phyloP scores from a whole-genome alignment of 768 basidiomycete genomes.

The Tricholoma matsutake region DNA sequence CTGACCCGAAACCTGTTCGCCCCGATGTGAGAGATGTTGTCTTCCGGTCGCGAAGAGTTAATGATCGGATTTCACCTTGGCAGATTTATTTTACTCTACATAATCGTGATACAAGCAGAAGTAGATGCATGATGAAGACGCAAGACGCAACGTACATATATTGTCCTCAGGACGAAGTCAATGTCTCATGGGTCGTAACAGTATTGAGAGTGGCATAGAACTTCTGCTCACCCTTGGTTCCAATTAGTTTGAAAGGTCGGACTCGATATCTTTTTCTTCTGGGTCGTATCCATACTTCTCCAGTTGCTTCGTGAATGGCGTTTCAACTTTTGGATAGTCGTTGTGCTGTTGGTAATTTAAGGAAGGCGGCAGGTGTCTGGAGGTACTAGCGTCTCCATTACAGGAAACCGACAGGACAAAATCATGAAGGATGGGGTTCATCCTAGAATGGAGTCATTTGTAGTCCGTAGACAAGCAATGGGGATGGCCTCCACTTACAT shows the following conservation, averaged over 20 bases:
- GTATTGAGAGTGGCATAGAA: too few species aligned
- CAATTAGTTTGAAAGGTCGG: not conserved
- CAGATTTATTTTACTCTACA: too few species aligned
- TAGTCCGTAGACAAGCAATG: not conserved
- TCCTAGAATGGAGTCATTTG: conserved; percentile 4
- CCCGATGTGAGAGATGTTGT: too few species aligned
- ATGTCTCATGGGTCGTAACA: not conserved
- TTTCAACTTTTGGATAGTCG: conserved; percentile 11
- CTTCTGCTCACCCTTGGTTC: not conserved
- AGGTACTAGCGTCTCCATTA: not conserved
- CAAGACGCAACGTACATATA: too few species aligned
- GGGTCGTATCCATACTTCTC: conserved; percentile 17
- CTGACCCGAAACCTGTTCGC: too few species aligned
- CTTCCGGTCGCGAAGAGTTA: too few species aligned
- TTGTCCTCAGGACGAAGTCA: not conserved
- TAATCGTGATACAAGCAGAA: too few species aligned
- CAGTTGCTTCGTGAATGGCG: conserved; percentile 15
- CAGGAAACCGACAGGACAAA: conserved; percentile 11
- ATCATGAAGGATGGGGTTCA: conserved; percentile 17
- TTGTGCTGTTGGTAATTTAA: conserved; percentile 1
- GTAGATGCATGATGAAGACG: too few species aligned
- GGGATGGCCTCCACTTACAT: conserved; percentile 6
- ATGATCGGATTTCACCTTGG: too few species aligned
- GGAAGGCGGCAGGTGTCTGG: not conserved
- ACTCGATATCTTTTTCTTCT: conserved; percentile 14